phyloP scores from a whole-genome alignment of 768 basidiomycete genomes.

The Lactarius akahatsu region DNA sequence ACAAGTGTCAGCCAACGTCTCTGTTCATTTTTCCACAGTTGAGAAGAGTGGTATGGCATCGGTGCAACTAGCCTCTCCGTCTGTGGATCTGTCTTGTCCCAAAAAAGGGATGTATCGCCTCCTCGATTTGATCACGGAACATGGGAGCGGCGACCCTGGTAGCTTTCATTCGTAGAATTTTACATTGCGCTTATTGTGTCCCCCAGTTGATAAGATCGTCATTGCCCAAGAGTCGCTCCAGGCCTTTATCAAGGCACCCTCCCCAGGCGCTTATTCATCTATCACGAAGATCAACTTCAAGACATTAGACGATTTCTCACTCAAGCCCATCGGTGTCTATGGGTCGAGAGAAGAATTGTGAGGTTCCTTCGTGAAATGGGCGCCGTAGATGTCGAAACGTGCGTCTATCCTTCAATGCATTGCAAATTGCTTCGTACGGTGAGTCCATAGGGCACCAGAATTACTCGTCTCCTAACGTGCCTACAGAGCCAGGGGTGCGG shows the following conservation, averaged over 20 bases:
- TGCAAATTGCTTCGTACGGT: neutral
- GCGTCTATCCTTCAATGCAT: slow-evolving; percentile 28
- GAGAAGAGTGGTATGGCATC: neutral
- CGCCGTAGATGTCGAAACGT: slow-evolving; percentile 43
- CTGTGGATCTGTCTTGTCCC: neutral
- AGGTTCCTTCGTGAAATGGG: slow-evolving; percentile 41
- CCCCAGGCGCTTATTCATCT: slow-evolving; percentile 50
- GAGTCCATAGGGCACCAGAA: slow-evolving; percentile 22
- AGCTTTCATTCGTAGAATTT: slow-evolving; percentile 17
- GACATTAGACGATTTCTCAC: slow-evolving; percentile 42
- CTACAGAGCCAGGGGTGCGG: slow-evolving; percentile 19
- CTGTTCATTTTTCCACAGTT: neutral
- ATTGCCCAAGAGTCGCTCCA: slow-evolving; percentile 51
- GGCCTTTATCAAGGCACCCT: slow-evolving; percentile 47
- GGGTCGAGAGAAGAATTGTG: slow-evolving; percentile 42
- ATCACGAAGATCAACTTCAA: slow-evolving; percentile 57
- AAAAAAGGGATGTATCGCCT: slow-evolving; percentile 51
- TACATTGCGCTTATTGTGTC: neutral
- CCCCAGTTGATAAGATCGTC: slow-evolving; percentile 58
- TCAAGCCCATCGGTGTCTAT: slow-evolving; percentile 57
- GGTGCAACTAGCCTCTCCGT: neutral
- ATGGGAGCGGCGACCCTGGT: slow-evolving; percentile 52
- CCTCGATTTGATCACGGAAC: slow-evolving; percentile 51
- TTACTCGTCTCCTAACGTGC: slow-evolving; percentile 22
- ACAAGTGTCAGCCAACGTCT: no score